phyloP scores from a whole-genome alignment of 768 basidiomycete species.

The Suillus lakei region DNA sequence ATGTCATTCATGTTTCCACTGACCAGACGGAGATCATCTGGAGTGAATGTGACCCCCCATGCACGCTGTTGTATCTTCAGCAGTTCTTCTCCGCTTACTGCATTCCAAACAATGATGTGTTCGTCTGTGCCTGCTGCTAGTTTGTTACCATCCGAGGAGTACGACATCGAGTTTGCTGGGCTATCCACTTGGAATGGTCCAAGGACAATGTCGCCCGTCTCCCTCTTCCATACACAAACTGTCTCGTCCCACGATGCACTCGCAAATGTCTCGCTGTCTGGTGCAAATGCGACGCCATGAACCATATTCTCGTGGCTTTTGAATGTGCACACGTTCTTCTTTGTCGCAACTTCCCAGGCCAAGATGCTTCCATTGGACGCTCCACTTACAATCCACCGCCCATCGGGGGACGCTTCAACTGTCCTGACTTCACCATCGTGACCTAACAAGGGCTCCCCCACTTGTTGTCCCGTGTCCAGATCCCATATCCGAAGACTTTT shows the following conservation, averaged over 20 bases:
- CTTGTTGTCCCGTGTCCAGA: background rate
- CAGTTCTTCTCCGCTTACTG: background rate
- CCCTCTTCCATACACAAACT: background rate
- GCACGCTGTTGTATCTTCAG: background rate
- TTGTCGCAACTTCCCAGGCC: background rate
- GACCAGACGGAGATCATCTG: background rate
- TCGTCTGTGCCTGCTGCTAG: background rate
- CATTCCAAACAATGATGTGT: background rate
- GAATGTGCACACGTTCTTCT: background rate
- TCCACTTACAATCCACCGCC: background rate
- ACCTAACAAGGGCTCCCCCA: background rate
- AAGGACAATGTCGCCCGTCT: background rate
- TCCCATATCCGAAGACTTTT: background rate
- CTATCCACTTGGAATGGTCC: background rate
- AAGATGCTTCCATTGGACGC: background rate
- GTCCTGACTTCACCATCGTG: background rate
- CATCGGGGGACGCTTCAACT: background rate
- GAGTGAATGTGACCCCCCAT: background rate
- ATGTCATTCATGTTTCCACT: background rate
- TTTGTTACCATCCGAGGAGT: background rate
- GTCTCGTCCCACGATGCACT: background rate
- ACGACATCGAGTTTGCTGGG: background rate
- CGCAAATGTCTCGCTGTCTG: background rate
- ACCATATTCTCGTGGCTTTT: background rate
- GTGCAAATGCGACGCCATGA: background rate